phyloP scores from a whole-genome alignment of 441 rosid species.

The Arabidopsis lyrata region DNA sequence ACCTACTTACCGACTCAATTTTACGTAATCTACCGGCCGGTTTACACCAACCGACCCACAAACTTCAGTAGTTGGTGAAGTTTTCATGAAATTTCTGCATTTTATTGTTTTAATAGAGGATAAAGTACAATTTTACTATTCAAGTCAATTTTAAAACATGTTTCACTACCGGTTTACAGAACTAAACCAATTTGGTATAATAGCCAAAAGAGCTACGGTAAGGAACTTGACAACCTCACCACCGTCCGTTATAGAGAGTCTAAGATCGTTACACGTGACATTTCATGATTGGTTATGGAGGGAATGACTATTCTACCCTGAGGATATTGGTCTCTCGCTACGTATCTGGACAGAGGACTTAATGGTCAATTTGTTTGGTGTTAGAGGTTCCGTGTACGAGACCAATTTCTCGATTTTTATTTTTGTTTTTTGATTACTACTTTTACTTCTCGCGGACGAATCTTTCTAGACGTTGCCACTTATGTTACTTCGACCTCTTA shows the following conservation, averaged over 20 bases:
- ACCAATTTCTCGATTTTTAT: background rate
- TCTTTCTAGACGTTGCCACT: too few species aligned
- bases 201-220: constrained; percentile 5
- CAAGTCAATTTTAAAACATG: too few species aligned
- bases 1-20: constrained; percentile 32
- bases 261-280: constrained; percentile 11
- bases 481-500: too few species aligned
- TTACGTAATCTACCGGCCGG: background rate
- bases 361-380: constrained; percentile 25
- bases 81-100: too few species aligned
- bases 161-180: background rate
- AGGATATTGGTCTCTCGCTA: background rate
- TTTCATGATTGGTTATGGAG: fast-evolving
- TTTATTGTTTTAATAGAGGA: too few species aligned
- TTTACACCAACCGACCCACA: background rate
- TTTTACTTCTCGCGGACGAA: too few species aligned
- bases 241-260: constrained; percentile 34
- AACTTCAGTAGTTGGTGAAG: background rate
- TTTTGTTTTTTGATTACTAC: too few species aligned
- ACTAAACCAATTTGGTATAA: constrained; percentile 4
- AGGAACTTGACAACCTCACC: constrained; percentile 21
- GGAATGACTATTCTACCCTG: background rate
- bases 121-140: too few species aligned
- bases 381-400: constrained; percentile 44
- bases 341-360: constrained; percentile 26